Base-by-base conservation (phyloP, 208 protist species). In the Herpetomonas tarakana region DNA sequence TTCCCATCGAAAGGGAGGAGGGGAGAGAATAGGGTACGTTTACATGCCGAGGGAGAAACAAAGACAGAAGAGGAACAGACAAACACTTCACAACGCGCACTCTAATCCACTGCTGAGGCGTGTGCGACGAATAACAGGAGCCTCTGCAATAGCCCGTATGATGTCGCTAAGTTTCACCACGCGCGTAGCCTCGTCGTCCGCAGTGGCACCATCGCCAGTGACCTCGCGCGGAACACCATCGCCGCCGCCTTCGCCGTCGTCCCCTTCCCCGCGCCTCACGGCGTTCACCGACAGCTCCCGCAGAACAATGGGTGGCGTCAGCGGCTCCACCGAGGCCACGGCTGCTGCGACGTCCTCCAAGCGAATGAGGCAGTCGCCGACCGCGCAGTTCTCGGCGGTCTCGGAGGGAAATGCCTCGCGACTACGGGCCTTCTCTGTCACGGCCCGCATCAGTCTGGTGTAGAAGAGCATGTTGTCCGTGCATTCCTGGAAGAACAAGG, bases 401-500 rank as follows among this genome's bases (percentile, higher is more conserved):
- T 71, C 26, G 21, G 44, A 19, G 3, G 50, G 14, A 11, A 46
- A 18, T 25, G 27, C 18, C 45, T 57, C 19, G 52, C 68, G 2
- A 59, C 21, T 52, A 24, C 63, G 44, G 28, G 75, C 30, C 25
- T 70, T 63, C 50, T 56, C 67, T 1, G 70, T 83, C n/a, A 92
- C 62, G 2, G 74, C 70, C 18, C 65, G 58, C 2, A 94, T 14
- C n/a, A 94, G 47, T 4, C 49, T 25, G 9, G 70, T 38, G 62
- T 92, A 94, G 55, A 91, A 70, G 14, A 72, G 47, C 58, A 81
- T 76, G 39, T 68, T 62, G 21, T 62, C 67, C 11, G 57, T 58
- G 62, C 82, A 91, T 52, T 88, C 81, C 58, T 91, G 83, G 44
- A 78, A 71, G n/a, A 91, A 78, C 25, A 94, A 67, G 28, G 81